Conservation (phyloP, 2,329 filamentous ascomycete species). For the Plectosphaerella plurivora region DNA sequence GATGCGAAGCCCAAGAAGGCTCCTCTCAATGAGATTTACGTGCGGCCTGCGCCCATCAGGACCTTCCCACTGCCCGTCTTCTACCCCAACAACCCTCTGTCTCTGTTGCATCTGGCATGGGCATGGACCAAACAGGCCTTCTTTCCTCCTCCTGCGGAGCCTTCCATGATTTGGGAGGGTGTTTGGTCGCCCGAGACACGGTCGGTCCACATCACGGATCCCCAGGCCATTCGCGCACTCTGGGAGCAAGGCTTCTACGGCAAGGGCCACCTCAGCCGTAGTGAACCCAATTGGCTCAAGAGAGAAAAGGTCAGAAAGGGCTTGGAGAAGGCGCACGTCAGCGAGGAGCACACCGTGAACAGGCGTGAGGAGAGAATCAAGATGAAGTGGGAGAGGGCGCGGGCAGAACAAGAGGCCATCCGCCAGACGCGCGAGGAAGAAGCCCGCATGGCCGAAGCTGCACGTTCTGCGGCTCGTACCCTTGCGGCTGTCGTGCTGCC, state of each 20-base stretch:
- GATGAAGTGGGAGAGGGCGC: constrained; percentile 89
- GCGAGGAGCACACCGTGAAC: constrained; percentile 73
- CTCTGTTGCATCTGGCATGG: constrained; percentile 74
- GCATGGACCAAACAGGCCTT: constrained; percentile 73
- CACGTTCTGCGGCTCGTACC: background rate
- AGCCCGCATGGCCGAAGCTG: constrained; percentile 20
- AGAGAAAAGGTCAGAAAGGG: constrained; percentile 72
- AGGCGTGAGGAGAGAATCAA: constrained; percentile 76
- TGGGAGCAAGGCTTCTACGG: constrained; percentile 99
- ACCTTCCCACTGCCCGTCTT: constrained; percentile 82
- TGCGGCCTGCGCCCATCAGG: constrained; percentile 72
- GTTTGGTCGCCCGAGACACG: constrained; percentile 78
- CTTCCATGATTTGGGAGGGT: constrained; percentile 61
- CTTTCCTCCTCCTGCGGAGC: constrained; percentile 61
- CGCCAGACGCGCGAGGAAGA: constrained; percentile 58
- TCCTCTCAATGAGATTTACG: constrained; percentile 69
- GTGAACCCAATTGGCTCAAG: constrained; percentile 90
- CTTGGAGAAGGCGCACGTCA: constrained; percentile 61
- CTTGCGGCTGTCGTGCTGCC: background rate
- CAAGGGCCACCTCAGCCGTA: constrained; percentile 87
- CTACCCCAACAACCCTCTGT: constrained; percentile 89
- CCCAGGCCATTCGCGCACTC: constrained; percentile 68
- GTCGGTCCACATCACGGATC: constrained; percentile 79
- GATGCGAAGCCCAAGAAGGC: constrained; percentile 18
- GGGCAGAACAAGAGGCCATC: constrained; percentile 78